Evolutionary conservation across 2,329 filamentous ascomycete species (phyloP), one percentile per base, ranked within the genome.

Genomic region (Pochonia chlamydosporia): DNA sequence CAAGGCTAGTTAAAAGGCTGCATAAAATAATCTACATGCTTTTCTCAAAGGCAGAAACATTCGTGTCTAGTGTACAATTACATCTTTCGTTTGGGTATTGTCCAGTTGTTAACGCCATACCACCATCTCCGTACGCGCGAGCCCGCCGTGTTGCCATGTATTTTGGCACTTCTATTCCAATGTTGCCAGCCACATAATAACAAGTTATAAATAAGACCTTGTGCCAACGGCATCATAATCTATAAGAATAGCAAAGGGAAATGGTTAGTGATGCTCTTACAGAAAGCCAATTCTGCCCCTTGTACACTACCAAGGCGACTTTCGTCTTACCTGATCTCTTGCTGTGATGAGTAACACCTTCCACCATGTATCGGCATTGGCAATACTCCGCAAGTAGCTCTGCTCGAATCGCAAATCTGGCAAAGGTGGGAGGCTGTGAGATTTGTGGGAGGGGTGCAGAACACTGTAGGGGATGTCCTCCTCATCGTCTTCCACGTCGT

Each of bases 401-500:
- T 99, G 93, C 71, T 99, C 93, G 69, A 97, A 97, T 37, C 93
- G 82, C 55, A 99, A 73, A 70, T 99, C 93, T 4, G 91, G 90
- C 61, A 96, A 78, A 8, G 82, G 79, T 25, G 78, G 79, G 46
- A 84, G 70, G 35, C 69, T 65, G 30, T 68, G 65, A 40, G 61
- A 59, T 41, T 71, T 73, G 44, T 70, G 70, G 47, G 73, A 66
- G 40, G 81, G 74, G 37, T 74, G 73, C 44, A 90, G 66, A 5
- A 85, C 75, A 54, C 80, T 85, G 51, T 84, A 74, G 11, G 85
- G 85, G 20, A 89, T 82, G 47, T 88, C 85, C 49, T 85, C 82
- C 43, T 84, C 80, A 24, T 78, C 75, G 1, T 73, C 68, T 1
- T 74, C 73, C 1, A 59, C 64, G 36, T 71, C 69, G 33, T 71